Evolutionary conservation across 805 yeast species (phyloP).

Genomic region (Saccharomycopsis sp.): DNA sequence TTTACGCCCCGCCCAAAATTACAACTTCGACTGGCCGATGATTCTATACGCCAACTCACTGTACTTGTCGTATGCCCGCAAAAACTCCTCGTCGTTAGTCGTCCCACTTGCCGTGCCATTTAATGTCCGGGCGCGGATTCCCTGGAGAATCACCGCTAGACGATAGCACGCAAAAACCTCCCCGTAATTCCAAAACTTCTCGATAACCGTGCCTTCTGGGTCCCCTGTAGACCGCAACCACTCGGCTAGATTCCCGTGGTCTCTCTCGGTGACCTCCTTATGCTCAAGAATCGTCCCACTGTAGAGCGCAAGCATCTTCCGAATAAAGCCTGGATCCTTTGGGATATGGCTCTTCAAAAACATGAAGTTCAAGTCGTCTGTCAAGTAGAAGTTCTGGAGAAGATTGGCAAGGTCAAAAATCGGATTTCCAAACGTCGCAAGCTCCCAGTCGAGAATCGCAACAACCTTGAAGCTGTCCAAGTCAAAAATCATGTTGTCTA

Average conservation of each 20-base stretch:
- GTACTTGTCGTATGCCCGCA: conserved; percentile 4
- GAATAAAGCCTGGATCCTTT: conserved; percentile 17
- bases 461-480: conserved; percentile 42
- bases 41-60: conserved; percentile 5
- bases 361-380: conserved; percentile 32
- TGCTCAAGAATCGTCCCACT: conserved; percentile 14
- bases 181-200: conserved; percentile 41
- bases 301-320: conserved; percentile 22
- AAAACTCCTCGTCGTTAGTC: conserved; percentile 5
- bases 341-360: conserved; percentile 25
- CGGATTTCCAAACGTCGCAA: conserved; percentile 61
- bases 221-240: conserved; percentile 20
- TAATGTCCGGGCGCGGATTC: conserved; percentile 31
- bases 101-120: conserved; percentile 12
- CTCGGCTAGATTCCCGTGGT: conserved; percentile 7
- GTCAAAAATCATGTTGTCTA: conserved; percentile 57
- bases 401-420: conserved; percentile 54
- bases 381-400: conserved; percentile 46
- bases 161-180: conserved; percentile 50
- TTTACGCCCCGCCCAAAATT: no score
- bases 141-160: conserved; percentile 52
- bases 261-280: conserved; percentile 25
- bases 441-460: conserved; percentile 61
- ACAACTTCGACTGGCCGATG: conserved; percentile 2
- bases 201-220: conserved; percentile 25